Evolutionary conservation across 1,284 basidiomycete genomes (phyloP).

Genomic region (Ustilago loliicola): DNA sequence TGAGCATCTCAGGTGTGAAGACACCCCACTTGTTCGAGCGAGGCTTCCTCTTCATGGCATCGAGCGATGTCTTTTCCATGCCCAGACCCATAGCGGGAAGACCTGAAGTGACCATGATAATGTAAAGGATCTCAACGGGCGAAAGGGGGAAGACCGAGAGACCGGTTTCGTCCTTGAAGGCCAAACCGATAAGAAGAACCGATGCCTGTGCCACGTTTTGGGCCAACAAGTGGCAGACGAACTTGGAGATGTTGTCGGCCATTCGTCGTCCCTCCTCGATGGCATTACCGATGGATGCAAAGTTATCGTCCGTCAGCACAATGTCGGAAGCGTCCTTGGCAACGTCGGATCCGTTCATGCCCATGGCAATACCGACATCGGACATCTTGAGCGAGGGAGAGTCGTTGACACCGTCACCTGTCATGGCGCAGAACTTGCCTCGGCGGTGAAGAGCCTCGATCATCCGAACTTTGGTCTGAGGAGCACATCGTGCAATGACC

Average conservation of each 20-base stretch:
- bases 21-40: slow-evolving; percentile 67
- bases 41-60: slow-evolving; percentile 76
- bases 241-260: slow-evolving; percentile 71
- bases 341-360: slow-evolving; percentile 64
- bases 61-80: slow-evolving; percentile 75
- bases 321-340: slow-evolving; percentile 75
- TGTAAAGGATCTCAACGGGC: slow-evolving; percentile 77
- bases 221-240: slow-evolving; percentile 71
- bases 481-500: slow-evolving; percentile 76
- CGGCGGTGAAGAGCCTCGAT: slow-evolving; percentile 76
- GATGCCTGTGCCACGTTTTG: slow-evolving; percentile 69
- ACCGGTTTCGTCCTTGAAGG: slow-evolving; percentile 76
- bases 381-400: slow-evolving; percentile 69
- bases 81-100: slow-evolving; percentile 72
- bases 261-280: slow-evolving; percentile 77
- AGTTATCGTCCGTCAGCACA: slow-evolving; percentile 81
- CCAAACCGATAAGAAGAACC: slow-evolving; percentile 76
- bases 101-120: slow-evolving; percentile 70
- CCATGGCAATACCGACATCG: slow-evolving; percentile 70
- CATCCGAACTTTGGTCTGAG: slow-evolving; percentile 74
- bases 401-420: slow-evolving; percentile 70
- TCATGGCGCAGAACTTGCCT: slow-evolving; percentile 66
- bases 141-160: slow-evolving; percentile 79
- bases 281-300: slow-evolving; percentile 79
- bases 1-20: slow-evolving; percentile 68